These are phyloP conservation scores for Vigna angularis DNA, from an alignment of 306 rosid genomes.

Conservation along the genomic window DNA sequence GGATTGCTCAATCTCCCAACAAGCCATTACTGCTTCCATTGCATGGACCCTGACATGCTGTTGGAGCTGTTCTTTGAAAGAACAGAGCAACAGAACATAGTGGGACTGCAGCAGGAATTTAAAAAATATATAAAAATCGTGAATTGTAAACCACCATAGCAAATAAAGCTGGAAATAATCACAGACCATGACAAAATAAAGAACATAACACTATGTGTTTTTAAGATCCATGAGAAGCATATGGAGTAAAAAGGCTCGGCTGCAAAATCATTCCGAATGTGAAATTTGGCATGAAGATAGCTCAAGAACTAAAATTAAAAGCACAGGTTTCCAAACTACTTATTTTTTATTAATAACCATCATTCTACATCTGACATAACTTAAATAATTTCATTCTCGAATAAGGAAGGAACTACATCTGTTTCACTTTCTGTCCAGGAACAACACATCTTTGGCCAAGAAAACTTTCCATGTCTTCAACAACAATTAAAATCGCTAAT, in stretches of 20 bases:
- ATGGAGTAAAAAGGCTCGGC: neutral
- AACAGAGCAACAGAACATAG: constrained; percentile 93
- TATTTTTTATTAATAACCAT: neutral
- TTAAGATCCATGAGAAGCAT: neutral
- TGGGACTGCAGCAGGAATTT: constrained; percentile 69
- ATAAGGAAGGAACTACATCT: neutral
- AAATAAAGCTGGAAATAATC: constrained; percentile 1
- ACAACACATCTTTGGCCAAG: neutral
- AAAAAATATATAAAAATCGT: constrained; percentile 31
- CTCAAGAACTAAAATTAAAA: constrained; percentile 31
- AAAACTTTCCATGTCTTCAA: neutral
- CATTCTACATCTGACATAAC: neutral
- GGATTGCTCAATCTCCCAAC: constrained; percentile 99
- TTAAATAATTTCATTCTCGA: constrained; percentile 23
- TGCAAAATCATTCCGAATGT: neutral
- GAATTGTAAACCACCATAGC: neutral
- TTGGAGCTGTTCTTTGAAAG: constrained; percentile 97
- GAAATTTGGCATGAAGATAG: neutral
- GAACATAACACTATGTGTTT: neutral
- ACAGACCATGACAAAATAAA: constrained; percentile 10
- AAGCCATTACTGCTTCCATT: constrained; percentile 99
- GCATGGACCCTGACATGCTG: constrained; percentile 99
- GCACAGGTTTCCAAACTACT: neutral
- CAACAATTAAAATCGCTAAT: neutral
- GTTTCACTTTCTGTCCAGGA: constrained; percentile 8